phyloP scores from a whole-genome alignment of 2,329 filamentous ascomycete genomes.

The Ceratocystis diversiconidia region DNA sequence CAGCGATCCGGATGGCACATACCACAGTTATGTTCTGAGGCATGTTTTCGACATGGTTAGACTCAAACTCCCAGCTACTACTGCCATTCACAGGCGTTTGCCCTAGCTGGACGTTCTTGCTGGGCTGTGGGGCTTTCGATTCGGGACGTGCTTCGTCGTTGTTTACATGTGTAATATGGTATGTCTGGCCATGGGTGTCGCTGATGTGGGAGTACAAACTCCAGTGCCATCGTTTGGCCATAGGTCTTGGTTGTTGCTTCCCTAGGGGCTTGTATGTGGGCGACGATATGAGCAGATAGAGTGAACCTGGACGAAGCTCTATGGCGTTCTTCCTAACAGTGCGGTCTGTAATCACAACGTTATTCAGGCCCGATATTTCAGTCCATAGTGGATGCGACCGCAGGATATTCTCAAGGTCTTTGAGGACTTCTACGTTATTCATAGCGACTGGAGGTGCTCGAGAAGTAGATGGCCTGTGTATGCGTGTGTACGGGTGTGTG shows the following conservation, averaged over 20 bases:
- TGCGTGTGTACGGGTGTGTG: not conserved
- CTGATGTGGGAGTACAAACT: slow-evolving; percentile 11
- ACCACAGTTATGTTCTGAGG: slow-evolving; percentile 10
- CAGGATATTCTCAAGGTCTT: not conserved
- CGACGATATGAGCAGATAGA: slow-evolving; percentile 15
- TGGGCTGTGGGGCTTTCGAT: not conserved
- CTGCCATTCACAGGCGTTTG: not conserved
- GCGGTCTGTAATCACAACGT: not conserved
- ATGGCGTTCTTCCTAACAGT: not conserved
- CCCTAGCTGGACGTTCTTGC: not conserved
- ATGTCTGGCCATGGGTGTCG: slow-evolving; percentile 7
- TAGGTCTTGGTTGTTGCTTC: slow-evolving; percentile 11
- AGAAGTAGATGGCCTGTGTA: not conserved
- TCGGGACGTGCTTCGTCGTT: not conserved
- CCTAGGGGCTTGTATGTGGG: slow-evolving; percentile 16
- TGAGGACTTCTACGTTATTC: not conserved
- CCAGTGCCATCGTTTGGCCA: slow-evolving; percentile 17
- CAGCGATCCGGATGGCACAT: slow-evolving; percentile 14
- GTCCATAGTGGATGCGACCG: not conserved
- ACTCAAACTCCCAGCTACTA: slow-evolving; percentile 10
- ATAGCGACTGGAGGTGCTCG: not conserved
- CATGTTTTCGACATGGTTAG: slow-evolving; percentile 7
- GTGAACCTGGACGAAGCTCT: not conserved
- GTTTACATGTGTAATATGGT: slow-evolving; percentile 6
- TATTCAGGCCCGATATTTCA: not conserved